Percentiles rank a stretch among this genome's conserved stretches.
phyloP scores from a whole-genome alignment of 306 rosid species.

The Ammopiptanthus mongolicus region DNA sequence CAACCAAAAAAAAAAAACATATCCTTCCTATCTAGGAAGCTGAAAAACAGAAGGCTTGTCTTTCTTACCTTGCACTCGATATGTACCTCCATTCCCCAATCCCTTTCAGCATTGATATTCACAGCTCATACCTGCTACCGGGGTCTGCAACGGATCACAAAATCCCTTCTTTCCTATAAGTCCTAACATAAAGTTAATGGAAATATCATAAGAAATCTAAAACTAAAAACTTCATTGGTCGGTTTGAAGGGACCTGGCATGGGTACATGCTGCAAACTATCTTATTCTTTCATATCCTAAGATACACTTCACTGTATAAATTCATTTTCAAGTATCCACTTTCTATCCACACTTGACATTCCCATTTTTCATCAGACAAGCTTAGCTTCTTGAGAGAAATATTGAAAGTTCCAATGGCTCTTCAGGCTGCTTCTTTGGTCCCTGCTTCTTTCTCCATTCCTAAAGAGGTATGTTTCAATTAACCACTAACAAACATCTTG shows the following conservation, averaged over 20 bases:
- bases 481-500: background rate
- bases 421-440: slow-evolving; percentile 26
- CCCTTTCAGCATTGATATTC: slow-evolving; percentile 13
- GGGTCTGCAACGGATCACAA: background rate
- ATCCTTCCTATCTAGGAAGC: background rate
- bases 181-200: background rate
- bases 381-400: background rate
- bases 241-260: slow-evolving; percentile 2
- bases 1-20: too few species aligned
- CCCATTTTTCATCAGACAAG: background rate
- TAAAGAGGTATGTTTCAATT: slow-evolving; percentile 25
- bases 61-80: background rate
- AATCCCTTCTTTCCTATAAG: background rate
- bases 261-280: slow-evolving; percentile 21
- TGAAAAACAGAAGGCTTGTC: background rate
- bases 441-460: slow-evolving; percentile 22
- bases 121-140: background rate
- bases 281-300: slow-evolving; percentile 25
- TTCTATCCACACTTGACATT: background rate
- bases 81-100: slow-evolving; percentile 15
- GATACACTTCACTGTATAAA: slow-evolving; percentile 20
- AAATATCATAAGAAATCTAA: slow-evolving; percentile 34
- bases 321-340: background rate
- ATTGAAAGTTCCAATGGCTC: slow-evolving; percentile 21
- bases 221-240: slow-evolving; percentile 22